phyloP scores from a whole-genome alignment of 139 green algal genomes.

The Asterochloris erici region DNA sequence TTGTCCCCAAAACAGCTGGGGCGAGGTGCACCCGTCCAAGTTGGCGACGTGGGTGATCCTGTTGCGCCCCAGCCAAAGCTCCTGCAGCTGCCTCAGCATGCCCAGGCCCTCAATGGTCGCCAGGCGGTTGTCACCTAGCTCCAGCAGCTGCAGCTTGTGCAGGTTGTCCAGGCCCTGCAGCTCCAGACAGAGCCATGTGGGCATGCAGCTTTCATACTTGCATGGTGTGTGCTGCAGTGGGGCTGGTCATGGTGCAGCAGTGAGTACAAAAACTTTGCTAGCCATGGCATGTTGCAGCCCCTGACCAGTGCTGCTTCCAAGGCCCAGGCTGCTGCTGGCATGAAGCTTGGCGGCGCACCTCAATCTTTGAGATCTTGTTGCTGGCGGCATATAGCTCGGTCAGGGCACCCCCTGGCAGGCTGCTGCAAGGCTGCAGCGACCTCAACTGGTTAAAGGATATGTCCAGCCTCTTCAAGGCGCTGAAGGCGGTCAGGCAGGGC shows the following conservation, averaged over 20 bases:
- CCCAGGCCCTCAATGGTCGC: conserved; percentile 58
- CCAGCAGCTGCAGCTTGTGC: conserved; percentile 64
- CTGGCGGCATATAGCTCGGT: conserved; percentile 78
- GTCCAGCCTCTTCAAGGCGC: conserved; percentile 61
- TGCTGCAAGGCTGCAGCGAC: conserved; percentile 50
- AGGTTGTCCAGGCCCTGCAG: conserved; percentile 50
- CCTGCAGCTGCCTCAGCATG: conserved; percentile 46
- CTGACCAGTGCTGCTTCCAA: not conserved
- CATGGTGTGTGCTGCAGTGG: not conserved
- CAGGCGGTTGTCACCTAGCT: conserved; percentile 93
- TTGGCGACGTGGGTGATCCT: conserved; percentile 65
- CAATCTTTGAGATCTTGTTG: conserved; percentile 80
- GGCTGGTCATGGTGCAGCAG: not conserved
- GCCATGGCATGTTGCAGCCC: not conserved
- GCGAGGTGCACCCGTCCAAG: conserved; percentile 32
- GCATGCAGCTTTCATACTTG: not conserved
- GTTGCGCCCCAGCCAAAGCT: conserved; percentile 95
- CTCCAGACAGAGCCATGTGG: not conserved
- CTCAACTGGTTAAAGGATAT: conserved; percentile 87
- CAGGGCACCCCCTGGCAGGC: conserved; percentile 39
- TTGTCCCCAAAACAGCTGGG: not conserved
- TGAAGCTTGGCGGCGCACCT: not conserved
- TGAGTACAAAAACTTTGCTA: not conserved
- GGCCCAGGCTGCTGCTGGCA: not conserved
- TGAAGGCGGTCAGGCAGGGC: conserved; percentile 56